Percentiles rank a stretch among this genome's conserved stretches.
Evolutionary conservation across 768 basidiomycete genomes (phyloP).

Genomic region (Tremella fuciformis): DNA sequence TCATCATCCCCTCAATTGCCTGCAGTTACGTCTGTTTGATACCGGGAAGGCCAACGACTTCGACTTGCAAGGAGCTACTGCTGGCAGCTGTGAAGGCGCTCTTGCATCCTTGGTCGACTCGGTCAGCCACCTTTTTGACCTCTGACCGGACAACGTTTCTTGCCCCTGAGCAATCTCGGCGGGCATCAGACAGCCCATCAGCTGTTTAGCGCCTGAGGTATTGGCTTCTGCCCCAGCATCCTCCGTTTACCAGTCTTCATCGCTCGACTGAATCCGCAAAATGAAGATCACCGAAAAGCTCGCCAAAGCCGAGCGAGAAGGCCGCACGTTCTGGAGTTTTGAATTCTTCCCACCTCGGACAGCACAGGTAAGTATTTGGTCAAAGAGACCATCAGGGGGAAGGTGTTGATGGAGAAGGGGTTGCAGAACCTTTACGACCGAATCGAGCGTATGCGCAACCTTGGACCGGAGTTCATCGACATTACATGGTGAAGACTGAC

Average conservation of each 20-base stretch:
- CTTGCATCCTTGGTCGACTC: constrained; percentile 1
- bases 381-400: background rate
- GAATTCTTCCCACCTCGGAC: constrained; percentile 97
- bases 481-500: constrained; percentile 72
- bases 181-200: no score
- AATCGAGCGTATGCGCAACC: constrained; percentile 92
- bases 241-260: background rate
- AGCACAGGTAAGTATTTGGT: constrained; percentile 66
- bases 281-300: constrained; percentile 98
- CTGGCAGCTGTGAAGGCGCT: background rate
- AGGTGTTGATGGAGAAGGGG: constrained; percentile 57
- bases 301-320: constrained; percentile 74
- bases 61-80: no score
- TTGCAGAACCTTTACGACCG: constrained; percentile 95
- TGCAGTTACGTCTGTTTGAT: no score
- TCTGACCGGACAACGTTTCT: background rate
- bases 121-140: background rate
- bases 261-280: constrained; percentile 5
- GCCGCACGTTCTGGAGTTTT: constrained; percentile 95
- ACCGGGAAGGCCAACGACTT: no score
- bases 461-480: constrained; percentile 97
- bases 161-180: no score
- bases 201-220: no score
- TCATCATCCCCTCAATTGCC: no score
- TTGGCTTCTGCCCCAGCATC: no score